These are phyloP conservation scores for Jamesozyma lodderae DNA, from an alignment of 805 yeast genomes.

Conservation along the genomic window DNA sequence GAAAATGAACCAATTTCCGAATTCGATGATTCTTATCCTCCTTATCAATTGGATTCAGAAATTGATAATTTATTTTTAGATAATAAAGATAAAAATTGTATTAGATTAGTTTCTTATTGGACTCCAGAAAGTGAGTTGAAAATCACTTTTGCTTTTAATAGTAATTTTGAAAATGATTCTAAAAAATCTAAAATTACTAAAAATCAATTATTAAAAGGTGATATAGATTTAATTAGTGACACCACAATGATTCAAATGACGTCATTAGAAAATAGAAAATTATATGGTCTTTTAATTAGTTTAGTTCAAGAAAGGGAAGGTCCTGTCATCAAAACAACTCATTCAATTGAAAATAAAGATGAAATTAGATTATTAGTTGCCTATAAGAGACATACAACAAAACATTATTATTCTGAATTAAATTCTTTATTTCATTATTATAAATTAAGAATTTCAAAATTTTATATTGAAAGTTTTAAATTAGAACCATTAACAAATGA, in stretches of 20 bases:
- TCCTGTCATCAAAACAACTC: conserved; percentile 80
- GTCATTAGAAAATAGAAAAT: conserved; percentile 64
- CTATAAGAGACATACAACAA: conserved; percentile 72
- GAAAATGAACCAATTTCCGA: background rate
- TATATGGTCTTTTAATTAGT: conserved; percentile 64
- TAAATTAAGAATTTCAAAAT: conserved; percentile 73
- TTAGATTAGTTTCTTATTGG: conserved; percentile 58
- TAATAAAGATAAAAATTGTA: conserved; percentile 49
- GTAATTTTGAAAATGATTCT: conserved; percentile 37
- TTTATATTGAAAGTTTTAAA: conserved; percentile 82
- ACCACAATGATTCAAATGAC: conserved; percentile 67
- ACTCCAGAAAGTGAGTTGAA: conserved; percentile 29
- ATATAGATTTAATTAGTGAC: conserved; percentile 67
- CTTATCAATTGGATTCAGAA: conserved; percentile 54
- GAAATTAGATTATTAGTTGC: conserved; percentile 88
- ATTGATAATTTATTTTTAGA: conserved; percentile 80
- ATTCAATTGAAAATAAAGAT: conserved; percentile 62
- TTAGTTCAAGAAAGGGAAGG: conserved; percentile 72
- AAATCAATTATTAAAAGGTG: conserved; percentile 26
- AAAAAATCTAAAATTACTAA: conserved; percentile 1
- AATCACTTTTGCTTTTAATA: conserved; percentile 64
- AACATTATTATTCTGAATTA: conserved; percentile 80
- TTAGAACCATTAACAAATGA: conserved; percentile 35
- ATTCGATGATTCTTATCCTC: conserved; percentile 19
- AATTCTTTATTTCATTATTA: conserved; percentile 83